phyloP scores from a whole-genome alignment of 345 rosid species.

The Salix suchowensis region DNA sequence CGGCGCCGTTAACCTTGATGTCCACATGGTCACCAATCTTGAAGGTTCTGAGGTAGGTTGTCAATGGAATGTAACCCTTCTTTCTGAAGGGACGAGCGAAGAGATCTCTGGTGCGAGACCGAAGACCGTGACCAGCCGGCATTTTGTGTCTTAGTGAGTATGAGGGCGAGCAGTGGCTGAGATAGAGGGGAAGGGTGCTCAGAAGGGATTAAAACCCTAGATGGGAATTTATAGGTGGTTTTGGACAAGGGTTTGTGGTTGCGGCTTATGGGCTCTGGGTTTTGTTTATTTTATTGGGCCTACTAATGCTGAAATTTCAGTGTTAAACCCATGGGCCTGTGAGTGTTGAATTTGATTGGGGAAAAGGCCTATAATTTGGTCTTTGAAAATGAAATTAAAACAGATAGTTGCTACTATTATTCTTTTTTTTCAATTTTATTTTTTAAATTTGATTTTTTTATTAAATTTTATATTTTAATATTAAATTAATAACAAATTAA shows the following conservation, averaged over 20 bases:
- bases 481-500: too few relatives aligned
- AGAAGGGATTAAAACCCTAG: background rate
- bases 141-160: slow-evolving; percentile 7
- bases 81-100: slow-evolving; percentile 69
- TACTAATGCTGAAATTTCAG: background rate
- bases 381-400: background rate
- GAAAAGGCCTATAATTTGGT: background rate
- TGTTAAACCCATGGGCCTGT: background rate
- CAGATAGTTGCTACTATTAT: too few relatives aligned
- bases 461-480: too few relatives aligned
- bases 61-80: slow-evolving; percentile 71
- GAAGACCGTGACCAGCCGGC: slow-evolving; percentile 75
- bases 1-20: slow-evolving; percentile 69
- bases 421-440: too few relatives aligned
- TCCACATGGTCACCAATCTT: slow-evolving; percentile 67
- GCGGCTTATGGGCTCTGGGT: background rate
- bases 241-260: background rate
- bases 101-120: slow-evolving; percentile 58
- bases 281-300: background rate
- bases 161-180: background rate
- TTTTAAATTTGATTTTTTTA: too few relatives aligned
- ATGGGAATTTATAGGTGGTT: background rate
- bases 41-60: slow-evolving; percentile 60
- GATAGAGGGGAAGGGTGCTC: background rate
- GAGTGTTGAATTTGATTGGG: background rate